Base-by-base conservation (phyloP, 1,284 basidiomycete genomes). In the Cutaneotrichosporon cavernicola region DNA sequence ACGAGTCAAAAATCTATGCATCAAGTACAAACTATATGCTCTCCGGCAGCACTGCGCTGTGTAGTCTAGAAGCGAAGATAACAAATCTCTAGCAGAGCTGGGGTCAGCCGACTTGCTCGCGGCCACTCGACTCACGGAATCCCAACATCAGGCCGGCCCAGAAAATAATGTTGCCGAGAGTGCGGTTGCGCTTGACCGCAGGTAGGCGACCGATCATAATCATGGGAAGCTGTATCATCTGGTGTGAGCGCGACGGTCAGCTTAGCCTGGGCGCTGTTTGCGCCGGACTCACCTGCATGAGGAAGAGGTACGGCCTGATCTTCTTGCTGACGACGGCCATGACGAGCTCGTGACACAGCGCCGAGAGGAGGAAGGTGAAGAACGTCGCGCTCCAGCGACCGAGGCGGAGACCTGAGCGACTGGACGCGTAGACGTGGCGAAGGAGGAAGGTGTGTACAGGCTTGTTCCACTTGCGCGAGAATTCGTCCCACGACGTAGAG, bases 251-350 rank as follows among this genome's bases (percentile, higher is more conserved):
- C 9, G 22, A 5, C 5, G 8, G 5, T 21, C 2, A 18, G 8
- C 16, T n/a, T 22, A 5, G 11, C 21, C 49, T 36, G 52, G 16
- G 60, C 21, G 26, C 49, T 22, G 21, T 14, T 26, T 26, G 26
- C 3, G 26, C 26, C 26, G 2, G 26, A 22, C 76, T 67, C 63
- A 73, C 76, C 73, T 78, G 76, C 70, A 79, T 72, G 57, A 76
- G 65, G 69, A 78, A 79, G 21, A 80, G 65, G 61, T 78, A 78
- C 7, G 75, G 75, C 57, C 88, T 77, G 62, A 97, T 85, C 83
- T 97, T 97, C 78, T 91, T 88, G 38, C 90, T 91, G n/a, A 95
- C 93, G 61, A 96, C 86, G 1, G 89, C 89, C 96, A 99, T 99
- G 64, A 99, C 94, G 56, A 99, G 84, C 79, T 98, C 96, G 75